phyloP scores from a whole-genome alignment of 805 yeast genomes.

The Scheffersomyces coipomensis region DNA sequence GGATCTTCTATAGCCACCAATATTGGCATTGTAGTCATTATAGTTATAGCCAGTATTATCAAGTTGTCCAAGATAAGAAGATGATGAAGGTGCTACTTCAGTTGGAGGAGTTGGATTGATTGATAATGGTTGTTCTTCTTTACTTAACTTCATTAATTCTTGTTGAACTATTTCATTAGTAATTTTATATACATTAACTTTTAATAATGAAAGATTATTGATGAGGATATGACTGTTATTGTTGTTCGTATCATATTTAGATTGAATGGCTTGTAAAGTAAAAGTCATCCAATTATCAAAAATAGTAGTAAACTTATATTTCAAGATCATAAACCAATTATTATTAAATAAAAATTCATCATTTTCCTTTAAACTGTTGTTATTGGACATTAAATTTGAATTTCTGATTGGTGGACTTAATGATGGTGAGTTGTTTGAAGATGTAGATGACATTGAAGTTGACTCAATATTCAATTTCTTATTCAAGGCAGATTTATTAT shows the following conservation, averaged over 20 bases:
- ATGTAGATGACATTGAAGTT: background rate
- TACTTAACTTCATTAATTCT: slow-evolving; percentile 4
- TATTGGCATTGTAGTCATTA: background rate
- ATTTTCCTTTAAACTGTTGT: background rate
- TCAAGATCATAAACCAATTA: slow-evolving; percentile 25
- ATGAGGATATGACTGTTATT: slow-evolving; percentile 1
- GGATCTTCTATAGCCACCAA: slow-evolving; percentile 9
- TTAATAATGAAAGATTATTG: slow-evolving; percentile 13
- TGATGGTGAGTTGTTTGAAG: background rate
- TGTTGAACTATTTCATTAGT: slow-evolving; percentile 5
- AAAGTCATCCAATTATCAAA: slow-evolving; percentile 24
- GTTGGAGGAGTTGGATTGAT: background rate
- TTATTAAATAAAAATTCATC: slow-evolving; percentile 22
- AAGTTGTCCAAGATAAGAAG: background rate
- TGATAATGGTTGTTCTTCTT: background rate
- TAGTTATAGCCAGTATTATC: background rate
- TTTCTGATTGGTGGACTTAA: background rate
- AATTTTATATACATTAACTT: slow-evolving; percentile 12
- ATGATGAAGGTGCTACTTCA: background rate
- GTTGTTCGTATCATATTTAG: background rate
- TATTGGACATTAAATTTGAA: background rate
- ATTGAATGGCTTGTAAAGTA: slow-evolving; percentile 5
- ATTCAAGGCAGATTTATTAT: slow-evolving; percentile 4
- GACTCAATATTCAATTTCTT: background rate
- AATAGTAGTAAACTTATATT: slow-evolving; percentile 19